Conservation (phyloP, 495 filamentous ascomycete genomes). For the Glutinoglossum americanum region DNA sequence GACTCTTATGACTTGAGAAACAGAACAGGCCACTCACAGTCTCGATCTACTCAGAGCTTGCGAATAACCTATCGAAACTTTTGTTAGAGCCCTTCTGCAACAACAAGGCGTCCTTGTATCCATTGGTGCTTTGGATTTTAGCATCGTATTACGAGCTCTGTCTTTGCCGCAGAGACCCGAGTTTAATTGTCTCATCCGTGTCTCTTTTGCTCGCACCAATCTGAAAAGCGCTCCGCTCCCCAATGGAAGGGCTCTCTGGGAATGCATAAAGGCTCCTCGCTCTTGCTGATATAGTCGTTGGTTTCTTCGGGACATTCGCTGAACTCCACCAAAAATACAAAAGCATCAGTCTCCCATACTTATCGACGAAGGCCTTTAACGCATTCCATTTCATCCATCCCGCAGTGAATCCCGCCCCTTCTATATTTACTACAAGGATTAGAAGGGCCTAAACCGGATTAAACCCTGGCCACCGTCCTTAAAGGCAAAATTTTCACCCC, state of each 20-base stretch:
- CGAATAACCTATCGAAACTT: background rate
- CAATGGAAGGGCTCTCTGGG: background rate
- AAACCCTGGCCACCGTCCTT: too few species aligned
- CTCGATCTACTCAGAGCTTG: background rate
- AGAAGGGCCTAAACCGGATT: too few species aligned
- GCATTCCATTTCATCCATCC: background rate
- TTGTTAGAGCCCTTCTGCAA: background rate
- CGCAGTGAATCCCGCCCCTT: background rate
- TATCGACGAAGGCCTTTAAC: background rate
- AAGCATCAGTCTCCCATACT: background rate
- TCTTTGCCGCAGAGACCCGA: background rate
- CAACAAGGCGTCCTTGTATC: background rate
- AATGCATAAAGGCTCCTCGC: background rate
- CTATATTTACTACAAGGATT: background rate
- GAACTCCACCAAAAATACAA: background rate
- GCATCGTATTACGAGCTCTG: background rate
- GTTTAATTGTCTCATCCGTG: background rate
- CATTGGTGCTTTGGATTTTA: background rate
- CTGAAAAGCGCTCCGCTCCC: background rate
- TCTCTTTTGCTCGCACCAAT: background rate
- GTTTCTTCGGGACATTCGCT: background rate
- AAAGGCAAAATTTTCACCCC: too few species aligned
- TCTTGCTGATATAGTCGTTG: background rate
- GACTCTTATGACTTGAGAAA: too few species aligned
- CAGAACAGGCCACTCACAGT: too few species aligned